These are phyloP conservation scores for Mycena venus DNA, from an alignment of 768 basidiomycete genomes.

Conservation along the genomic window DNA sequence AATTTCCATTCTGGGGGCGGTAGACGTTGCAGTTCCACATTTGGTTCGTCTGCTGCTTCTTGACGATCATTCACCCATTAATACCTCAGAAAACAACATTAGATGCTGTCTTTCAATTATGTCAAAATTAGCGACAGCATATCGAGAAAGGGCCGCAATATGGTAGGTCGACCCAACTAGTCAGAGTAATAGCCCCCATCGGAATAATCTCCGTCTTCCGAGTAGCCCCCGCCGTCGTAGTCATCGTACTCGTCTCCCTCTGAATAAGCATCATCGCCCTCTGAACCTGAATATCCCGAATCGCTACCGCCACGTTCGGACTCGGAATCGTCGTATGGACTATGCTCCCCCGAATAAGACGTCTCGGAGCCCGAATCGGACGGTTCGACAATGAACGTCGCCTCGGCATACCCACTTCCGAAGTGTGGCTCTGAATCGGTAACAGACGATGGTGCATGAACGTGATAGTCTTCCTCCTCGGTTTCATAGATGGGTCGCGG, in stretches of 20 bases:
- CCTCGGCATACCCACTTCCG: conserved; percentile 13
- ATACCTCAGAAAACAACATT: neutral
- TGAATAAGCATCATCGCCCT: conserved; percentile 21
- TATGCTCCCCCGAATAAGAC: conserved; percentile 7
- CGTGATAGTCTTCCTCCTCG: conserved; percentile 13
- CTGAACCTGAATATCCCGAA: conserved; percentile 17
- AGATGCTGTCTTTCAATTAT: neutral
- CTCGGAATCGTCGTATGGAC: conserved; percentile 10
- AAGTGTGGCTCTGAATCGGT: conserved; percentile 8
- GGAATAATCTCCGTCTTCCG: conserved; percentile 23
- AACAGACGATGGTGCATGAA: neutral
- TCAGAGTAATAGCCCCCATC: conserved; percentile 24
- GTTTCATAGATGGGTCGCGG: neutral
- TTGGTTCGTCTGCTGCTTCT: neutral
- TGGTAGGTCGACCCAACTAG: neutral
- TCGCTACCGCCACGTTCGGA: neutral
- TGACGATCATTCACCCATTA: no score
- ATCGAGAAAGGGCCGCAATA: neutral
- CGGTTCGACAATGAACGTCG: conserved; percentile 16
- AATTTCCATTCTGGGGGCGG: neutral
- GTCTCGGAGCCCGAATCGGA: conserved; percentile 27
- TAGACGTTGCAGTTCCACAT: neutral
- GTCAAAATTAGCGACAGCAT: neutral
- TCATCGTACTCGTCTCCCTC: conserved; percentile 17
- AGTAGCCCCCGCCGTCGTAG: conserved; percentile 21